These are phyloP conservation scores for Thuja plicata DNA, from an alignment of 83 land plant species.

Conservation along the genomic window DNA sequence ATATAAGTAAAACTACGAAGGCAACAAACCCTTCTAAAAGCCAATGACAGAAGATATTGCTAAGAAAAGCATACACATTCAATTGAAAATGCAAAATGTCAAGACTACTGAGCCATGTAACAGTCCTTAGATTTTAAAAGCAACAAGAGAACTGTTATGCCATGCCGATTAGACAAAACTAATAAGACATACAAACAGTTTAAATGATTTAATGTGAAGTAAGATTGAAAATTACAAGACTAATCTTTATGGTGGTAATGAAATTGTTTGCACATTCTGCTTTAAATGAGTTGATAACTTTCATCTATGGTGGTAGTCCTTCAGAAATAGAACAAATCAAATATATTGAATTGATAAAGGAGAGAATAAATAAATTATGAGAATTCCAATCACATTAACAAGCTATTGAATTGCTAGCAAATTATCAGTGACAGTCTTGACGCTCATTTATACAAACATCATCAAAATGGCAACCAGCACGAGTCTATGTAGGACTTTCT, in stretches of 20 bases:
- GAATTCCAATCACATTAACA: neutral
- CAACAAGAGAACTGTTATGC: neutral
- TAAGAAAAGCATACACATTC: neutral
- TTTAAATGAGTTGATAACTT: neutral
- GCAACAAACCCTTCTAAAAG: neutral
- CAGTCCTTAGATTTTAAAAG: neutral
- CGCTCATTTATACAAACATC: neutral
- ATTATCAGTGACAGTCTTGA: neutral
- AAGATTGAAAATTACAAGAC: neutral
- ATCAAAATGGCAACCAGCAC: neutral
- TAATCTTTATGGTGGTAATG: neutral
- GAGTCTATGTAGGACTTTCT: neutral
- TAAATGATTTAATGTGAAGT: neutral
- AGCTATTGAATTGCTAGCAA: neutral
- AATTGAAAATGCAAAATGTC: neutral
- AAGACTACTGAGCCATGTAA: neutral
- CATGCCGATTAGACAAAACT: neutral
- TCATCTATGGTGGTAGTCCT: neutral
- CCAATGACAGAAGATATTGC: neutral
- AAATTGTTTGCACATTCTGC: neutral
- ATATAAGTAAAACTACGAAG: neutral
- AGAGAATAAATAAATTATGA: neutral
- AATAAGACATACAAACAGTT: neutral
- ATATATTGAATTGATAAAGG: slow-evolving; percentile 5
- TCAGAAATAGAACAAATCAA: neutral